phyloP scores from a whole-genome alignment of 768 basidiomycete species.

The Cyclocybe cylindracea region DNA sequence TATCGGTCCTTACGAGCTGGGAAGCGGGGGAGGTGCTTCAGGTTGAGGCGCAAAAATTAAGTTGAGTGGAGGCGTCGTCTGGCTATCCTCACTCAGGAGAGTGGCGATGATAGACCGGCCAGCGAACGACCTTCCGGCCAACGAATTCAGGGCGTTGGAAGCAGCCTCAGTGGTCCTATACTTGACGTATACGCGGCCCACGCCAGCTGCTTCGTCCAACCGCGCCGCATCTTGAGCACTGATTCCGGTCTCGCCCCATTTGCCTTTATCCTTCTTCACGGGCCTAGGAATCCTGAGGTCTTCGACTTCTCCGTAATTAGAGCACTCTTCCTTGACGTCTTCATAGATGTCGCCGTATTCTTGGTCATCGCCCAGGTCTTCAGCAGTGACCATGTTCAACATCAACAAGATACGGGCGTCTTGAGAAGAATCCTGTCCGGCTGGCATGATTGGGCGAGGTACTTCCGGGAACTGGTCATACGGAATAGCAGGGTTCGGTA shows the following conservation, averaged over 20 bases:
- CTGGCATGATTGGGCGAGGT: slow-evolving; percentile 86
- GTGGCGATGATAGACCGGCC: slow-evolving; percentile 89
- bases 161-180: slow-evolving; percentile 67
- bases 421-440: slow-evolving; percentile 59
- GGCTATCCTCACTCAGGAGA: slow-evolving; percentile 78
- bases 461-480: slow-evolving; percentile 84
- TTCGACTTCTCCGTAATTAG: slow-evolving; percentile 76
- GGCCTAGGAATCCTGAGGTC: slow-evolving; percentile 90
- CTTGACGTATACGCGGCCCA: slow-evolving; percentile 95
- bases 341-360: slow-evolving; percentile 95
- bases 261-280: slow-evolving; percentile 80
- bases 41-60: slow-evolving; percentile 85
- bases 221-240: slow-evolving; percentile 67
- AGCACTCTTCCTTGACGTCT: slow-evolving; percentile 91
- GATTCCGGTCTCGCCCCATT: slow-evolving; percentile 73
- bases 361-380: slow-evolving; percentile 86
- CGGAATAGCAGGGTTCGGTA: slow-evolving; percentile 69
- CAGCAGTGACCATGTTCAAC: slow-evolving; percentile 97
- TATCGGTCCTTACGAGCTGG: slow-evolving; percentile 31
- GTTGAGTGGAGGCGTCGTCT: slow-evolving; percentile 80
- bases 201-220: slow-evolving; percentile 86
- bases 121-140: slow-evolving; percentile 89
- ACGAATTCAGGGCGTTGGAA: slow-evolving; percentile 71
- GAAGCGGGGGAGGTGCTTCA: slow-evolving; percentile 78
- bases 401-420: slow-evolving; percentile 90